Evolutionary conservation across 1,284 basidiomycete genomes (phyloP).

Genomic region (Irpex sp.): DNA sequence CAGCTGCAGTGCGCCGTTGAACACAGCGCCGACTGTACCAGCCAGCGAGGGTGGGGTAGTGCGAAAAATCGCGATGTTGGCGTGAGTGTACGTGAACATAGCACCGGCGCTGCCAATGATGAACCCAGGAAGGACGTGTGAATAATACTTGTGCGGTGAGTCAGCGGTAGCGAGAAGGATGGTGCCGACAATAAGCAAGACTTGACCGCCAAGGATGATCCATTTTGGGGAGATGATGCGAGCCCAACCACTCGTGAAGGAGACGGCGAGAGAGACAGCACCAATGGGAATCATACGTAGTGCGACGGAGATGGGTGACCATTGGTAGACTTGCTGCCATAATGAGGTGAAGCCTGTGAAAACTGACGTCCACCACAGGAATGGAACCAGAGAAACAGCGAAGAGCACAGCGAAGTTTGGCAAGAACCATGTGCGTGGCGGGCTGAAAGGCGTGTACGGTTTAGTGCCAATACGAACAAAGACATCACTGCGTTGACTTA

Average conservation of each 20-base stretch:
- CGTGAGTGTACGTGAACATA: constrained; percentile 31
- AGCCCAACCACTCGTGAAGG: constrained; percentile 37
- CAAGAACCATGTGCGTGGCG: constrained; percentile 39
- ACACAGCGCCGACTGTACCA: constrained; percentile 53
- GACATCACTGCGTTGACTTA: constrained; percentile 17
- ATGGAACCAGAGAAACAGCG: constrained; percentile 35
- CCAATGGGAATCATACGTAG: constrained; percentile 42
- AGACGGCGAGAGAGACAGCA: constrained; percentile 32
- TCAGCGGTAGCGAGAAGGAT: constrained; percentile 40
- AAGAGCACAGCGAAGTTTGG: constrained; percentile 39
- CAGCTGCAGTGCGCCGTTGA: constrained; percentile 50
- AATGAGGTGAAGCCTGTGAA: constrained; percentile 34
- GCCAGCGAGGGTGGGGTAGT: constrained; percentile 44
- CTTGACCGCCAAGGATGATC: constrained; percentile 39
- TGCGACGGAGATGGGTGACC: constrained; percentile 35
- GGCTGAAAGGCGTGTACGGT: constrained; percentile 20
- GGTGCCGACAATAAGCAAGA: constrained; percentile 35
- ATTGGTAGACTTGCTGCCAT: constrained; percentile 37
- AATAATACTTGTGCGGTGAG: constrained; percentile 39
- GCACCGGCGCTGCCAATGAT: constrained; percentile 39
- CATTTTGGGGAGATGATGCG: constrained; percentile 37
- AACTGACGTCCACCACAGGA: constrained; percentile 39
- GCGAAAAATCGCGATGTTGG: constrained; percentile 47
- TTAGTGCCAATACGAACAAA: background rate
- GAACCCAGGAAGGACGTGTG: constrained; percentile 46